phyloP scores from a whole-genome alignment of 2,329 filamentous ascomycete species.

The Dactylellina leptospora region DNA sequence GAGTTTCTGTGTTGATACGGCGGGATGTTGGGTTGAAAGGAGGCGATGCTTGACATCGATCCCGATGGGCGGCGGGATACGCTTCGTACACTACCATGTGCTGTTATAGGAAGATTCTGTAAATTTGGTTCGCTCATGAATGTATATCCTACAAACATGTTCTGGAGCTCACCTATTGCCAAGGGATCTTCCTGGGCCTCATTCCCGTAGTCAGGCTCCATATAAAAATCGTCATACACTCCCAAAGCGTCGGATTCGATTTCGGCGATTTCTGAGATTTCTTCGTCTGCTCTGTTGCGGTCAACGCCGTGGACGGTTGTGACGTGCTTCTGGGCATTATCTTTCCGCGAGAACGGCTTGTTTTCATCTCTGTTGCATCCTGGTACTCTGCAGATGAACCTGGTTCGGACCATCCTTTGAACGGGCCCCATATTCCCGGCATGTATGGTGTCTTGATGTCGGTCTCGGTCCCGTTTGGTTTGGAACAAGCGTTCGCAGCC shows the following conservation, averaged over 20 bases:
- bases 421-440: not conserved
- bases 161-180: too few species aligned
- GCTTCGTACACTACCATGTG: too few species aligned
- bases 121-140: too few species aligned
- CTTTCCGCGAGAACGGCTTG: slow-evolving; percentile 17
- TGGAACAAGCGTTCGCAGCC: slow-evolving; percentile 10
- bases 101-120: too few species aligned
- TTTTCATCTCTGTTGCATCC: not conserved
- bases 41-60: too few species aligned
- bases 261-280: slow-evolving; percentile 12
- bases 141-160: too few species aligned
- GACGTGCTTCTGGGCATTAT: slow-evolving; percentile 33
- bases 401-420: not conserved
- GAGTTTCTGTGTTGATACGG: too few species aligned
- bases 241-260: not conserved
- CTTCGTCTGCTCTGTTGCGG: not conserved
- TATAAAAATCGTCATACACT: not conserved
- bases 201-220: not conserved
- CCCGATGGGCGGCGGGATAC: too few species aligned
- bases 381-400: slow-evolving; percentile 17
- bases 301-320: slow-evolving; percentile 1
- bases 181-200: not conserved
- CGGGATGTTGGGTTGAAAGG: too few species aligned
- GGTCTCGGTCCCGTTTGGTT: slow-evolving; percentile 4
- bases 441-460: slow-evolving; percentile 8